Base-by-base conservation (phyloP, 1,284 basidiomycete species). In the Ustilago hordei region DNA sequence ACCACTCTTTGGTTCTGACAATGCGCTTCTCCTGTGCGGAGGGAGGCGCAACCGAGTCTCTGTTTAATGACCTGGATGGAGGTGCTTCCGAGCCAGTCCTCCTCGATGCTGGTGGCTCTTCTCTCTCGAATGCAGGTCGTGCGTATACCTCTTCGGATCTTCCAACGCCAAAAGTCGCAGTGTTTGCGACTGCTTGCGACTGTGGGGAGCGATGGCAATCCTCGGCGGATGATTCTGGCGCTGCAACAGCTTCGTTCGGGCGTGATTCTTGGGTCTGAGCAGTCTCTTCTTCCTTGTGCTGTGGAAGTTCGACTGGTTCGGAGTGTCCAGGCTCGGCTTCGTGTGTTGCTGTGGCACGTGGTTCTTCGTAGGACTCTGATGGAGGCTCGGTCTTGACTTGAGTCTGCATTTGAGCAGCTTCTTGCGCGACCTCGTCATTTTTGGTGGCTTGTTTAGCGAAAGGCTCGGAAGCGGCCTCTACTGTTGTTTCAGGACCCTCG, bases 1-100 rank as follows among this genome's bases (percentile, higher is more conserved):
- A 57, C n/a, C 68, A 64, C 39, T 72, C 65, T 52, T 72, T 68
- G 38, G 64, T 56, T 34, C 68, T 54, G 13, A 71, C 73, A 17
- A 58, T 32, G 8, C 69, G 69, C 36, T 53, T 68, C 62, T 76
- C 69, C 11, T 34, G 61, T 28, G 52, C 58, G 2, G 65, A 56
- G 19, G 61, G 41, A 15, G 70, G 57, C 6, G 65, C 61, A 15
- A 58, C 64, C 17, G 70, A 64, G 53, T 50, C 54, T n/a, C 57
- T 60, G 39, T 53, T 61, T 12, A 53, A 32, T 9, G 47, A 50
- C 32, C 65, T 60, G 2, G 70, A 61, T 12, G 32, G 65, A n/a
- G 47, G 38, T 12, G 34, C 56, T 17, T 73, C 70, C 17, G 55
- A 54, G 34, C 61, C 53, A 3, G 53, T 45, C 34, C 8, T 38